Percentiles rank a stretch among this genome's conserved stretches.
These are phyloP conservation scores for Candida loeiensis DNA, from an alignment of 805 yeast species.

Conservation along the genomic window DNA sequence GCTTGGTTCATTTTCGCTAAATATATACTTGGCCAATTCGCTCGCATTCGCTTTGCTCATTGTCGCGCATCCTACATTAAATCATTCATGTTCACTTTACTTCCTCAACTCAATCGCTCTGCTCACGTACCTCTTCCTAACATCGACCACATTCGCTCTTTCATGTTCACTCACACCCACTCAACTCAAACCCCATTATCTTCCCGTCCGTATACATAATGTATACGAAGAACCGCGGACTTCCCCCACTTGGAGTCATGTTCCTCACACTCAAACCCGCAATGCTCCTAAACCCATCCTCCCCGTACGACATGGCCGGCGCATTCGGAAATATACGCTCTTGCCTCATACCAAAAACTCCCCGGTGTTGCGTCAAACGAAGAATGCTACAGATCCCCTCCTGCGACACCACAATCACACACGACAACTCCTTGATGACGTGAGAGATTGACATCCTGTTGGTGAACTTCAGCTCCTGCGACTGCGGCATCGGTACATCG, in stretches of 20 bases:
- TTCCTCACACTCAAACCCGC: conserved; percentile 30
- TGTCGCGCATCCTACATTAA: too few relatives aligned
- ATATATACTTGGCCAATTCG: too few relatives aligned
- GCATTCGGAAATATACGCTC: conserved; percentile 41
- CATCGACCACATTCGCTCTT: too few relatives aligned
- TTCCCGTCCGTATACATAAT: conserved; percentile 34
- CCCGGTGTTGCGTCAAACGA: conserved; percentile 35
- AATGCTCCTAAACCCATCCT: conserved; percentile 29
- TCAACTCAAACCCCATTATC: conserved; percentile 15
- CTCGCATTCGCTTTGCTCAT: too few relatives aligned
- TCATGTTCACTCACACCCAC: too few relatives aligned
- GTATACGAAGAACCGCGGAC: conserved; percentile 29
- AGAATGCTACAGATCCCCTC: conserved; percentile 36
- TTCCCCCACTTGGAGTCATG: conserved; percentile 16
- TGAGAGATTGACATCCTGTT: conserved; percentile 35
- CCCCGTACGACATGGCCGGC: conserved; percentile 22
- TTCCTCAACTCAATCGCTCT: too few relatives aligned
- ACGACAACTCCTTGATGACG: conserved; percentile 34
- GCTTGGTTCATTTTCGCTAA: too few relatives aligned
- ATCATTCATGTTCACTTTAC: too few relatives aligned
- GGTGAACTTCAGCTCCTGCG: conserved; percentile 32
- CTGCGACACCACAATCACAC: conserved; percentile 34
- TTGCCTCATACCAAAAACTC: conserved; percentile 41
- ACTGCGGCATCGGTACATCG: conserved; percentile 31
- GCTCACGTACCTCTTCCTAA: too few relatives aligned